These are phyloP conservation scores for Globisporangium alternatum DNA, from an alignment of 352 stramenopile species.

Conservation along the genomic window DNA sequence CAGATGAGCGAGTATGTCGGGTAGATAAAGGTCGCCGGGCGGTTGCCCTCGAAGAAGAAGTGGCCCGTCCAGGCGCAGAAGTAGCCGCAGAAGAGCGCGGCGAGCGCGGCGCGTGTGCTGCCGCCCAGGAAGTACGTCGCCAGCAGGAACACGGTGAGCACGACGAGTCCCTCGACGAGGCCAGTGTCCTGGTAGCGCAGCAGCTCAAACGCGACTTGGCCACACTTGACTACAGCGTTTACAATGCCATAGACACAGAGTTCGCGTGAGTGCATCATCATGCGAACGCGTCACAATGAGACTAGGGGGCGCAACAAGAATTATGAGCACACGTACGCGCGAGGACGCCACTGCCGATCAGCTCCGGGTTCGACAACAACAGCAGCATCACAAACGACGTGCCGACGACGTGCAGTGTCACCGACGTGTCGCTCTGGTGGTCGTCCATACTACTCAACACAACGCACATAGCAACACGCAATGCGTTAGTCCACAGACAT, in stretches of 20 bases:
- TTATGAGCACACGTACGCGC: conserved; percentile 13
- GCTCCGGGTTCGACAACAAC: conserved; percentile 32
- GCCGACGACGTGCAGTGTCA: conserved; percentile 40
- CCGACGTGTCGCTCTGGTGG: conserved; percentile 44
- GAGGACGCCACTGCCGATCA: conserved; percentile 27
- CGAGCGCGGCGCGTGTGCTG: conserved; percentile 17
- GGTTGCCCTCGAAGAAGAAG: conserved; percentile 63
- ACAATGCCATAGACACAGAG: neutral
- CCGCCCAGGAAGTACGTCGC: conserved; percentile 35
- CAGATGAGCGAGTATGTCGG: conserved; percentile 60
- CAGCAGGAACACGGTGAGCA: conserved; percentile 30
- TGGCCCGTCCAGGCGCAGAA: conserved; percentile 64
- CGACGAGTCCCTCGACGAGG: conserved; percentile 25
- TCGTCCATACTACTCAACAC: conserved; percentile 20
- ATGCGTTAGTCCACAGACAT: neutral
- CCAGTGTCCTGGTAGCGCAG: conserved; percentile 42
- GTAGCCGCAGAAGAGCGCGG: conserved; percentile 38
- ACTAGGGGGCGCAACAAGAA: neutral
- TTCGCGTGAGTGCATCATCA: neutral
- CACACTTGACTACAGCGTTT: conserved; percentile 26
- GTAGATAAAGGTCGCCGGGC: conserved; percentile 66
- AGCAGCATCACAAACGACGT: conserved; percentile 39
- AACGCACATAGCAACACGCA: neutral
- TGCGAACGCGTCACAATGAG: neutral
- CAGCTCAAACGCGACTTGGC: conserved; percentile 32